Evolutionary conservation across 2,329 filamentous ascomycete species (phyloP).

Genomic region (Fusarium pseudograminearum): DNA sequence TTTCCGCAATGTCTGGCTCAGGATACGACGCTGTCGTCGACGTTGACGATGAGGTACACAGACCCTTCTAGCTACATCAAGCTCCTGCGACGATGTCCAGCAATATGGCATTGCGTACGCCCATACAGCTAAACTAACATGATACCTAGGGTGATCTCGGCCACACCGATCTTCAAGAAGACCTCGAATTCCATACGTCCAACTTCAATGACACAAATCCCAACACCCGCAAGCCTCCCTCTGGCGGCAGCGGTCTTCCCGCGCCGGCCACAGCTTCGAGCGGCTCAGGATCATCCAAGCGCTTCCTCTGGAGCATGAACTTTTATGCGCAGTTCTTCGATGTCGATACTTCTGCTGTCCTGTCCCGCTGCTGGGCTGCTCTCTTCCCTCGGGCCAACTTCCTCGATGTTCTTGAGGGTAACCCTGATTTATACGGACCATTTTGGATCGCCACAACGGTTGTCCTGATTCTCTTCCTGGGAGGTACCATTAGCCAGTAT

Average conservation of each 20-base stretch:
- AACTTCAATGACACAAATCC: conserved; percentile 75
- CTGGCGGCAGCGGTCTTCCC: conserved; percentile 64
- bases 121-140: conserved; percentile 17
- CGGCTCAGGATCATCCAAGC: conserved; percentile 71
- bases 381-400: conserved; percentile 94
- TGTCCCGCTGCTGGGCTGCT: conserved; percentile 88
- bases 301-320: conserved; percentile 89
- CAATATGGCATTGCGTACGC: neutral
- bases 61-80: conserved; percentile 31
- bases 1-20: conserved; percentile 75
- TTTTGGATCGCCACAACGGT: conserved; percentile 99
- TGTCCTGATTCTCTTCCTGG: conserved; percentile 92
- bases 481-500: conserved; percentile 95
- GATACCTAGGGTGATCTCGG: conserved; percentile 86
- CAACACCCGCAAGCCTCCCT: conserved; percentile 62
- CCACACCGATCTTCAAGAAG: conserved; percentile 97
- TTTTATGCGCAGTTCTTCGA: conserved; percentile 99
- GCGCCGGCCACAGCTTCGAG: conserved; percentile 65
- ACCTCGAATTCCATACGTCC: conserved; percentile 98
- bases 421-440: conserved; percentile 95
- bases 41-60: conserved; percentile 87
- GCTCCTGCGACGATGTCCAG: conserved; percentile 9
- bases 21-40: conserved; percentile 99
- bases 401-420: conserved; percentile 95
- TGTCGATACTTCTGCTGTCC: conserved; percentile 91